Percentiles rank a stretch among this genome's conserved stretches.
Evolutionary conservation across 495 filamentous ascomycete genomes (phyloP).

Genomic region (Aspergillus conjunctus): DNA sequence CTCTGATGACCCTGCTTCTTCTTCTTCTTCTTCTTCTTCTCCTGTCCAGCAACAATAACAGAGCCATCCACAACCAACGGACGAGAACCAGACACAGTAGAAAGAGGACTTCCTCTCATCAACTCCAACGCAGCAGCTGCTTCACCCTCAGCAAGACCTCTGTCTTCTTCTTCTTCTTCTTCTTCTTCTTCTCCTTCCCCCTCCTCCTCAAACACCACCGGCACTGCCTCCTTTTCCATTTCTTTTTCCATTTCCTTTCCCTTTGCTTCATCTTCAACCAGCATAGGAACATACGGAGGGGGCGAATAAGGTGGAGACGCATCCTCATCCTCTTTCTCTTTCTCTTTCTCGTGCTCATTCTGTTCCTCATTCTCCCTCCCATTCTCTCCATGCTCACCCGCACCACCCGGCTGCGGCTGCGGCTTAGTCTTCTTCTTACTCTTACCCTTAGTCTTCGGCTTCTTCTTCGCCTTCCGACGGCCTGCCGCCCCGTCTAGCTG

Average conservation of each 20-base stretch:
- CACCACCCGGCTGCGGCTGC: slow-evolving; percentile 8
- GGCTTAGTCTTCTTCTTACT: slow-evolving; percentile 26
- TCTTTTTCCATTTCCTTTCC: neutral
- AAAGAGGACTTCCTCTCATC: neutral
- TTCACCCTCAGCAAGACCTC: neutral
- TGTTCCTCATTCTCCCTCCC: slow-evolving; percentile 7
- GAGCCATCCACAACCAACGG: slow-evolving; percentile 1
- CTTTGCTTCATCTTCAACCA: neutral
- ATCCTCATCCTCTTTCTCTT: neutral
- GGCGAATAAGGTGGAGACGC: neutral
- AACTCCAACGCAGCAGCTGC: neutral
- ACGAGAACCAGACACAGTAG: neutral
- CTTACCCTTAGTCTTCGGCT: slow-evolving; percentile 17
- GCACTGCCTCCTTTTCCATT: neutral
- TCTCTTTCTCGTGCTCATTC: neutral
- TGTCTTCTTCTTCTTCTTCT: no score
- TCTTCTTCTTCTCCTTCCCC: no score
- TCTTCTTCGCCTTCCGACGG: slow-evolving; percentile 21
- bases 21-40: neutral
- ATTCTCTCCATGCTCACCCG: neutral
- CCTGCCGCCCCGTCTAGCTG: slow-evolving; percentile 9
- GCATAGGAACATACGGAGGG: neutral
- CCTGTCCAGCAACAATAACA: neutral
- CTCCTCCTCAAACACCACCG: neutral
- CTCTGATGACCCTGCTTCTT: neutral